Evolutionary conservation across 129 eudicot species (phyloP).

Genomic region (Lactuca sativa): DNA sequence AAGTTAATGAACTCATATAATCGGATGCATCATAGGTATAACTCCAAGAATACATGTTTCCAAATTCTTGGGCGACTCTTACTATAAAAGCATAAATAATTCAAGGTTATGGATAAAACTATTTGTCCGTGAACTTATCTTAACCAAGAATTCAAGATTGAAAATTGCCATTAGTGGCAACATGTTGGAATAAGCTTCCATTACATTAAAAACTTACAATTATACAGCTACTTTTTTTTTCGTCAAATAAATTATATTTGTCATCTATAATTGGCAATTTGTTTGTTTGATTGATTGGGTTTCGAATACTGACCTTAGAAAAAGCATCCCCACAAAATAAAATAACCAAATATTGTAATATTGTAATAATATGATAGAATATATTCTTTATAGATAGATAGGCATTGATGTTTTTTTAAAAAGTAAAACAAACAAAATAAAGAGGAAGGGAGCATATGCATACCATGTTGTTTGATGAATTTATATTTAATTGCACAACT

Average conservation of each 20-base stretch:
- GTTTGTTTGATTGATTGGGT: slow-evolving; percentile 29
- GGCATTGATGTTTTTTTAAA: slow-evolving; percentile 34
- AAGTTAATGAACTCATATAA: slow-evolving; percentile 24
- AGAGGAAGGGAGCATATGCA: slow-evolving; percentile 23
- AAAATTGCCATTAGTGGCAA: slow-evolving; percentile 4
- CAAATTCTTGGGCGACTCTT: neutral
- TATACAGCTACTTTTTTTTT: slow-evolving; percentile 4
- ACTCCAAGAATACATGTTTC: slow-evolving; percentile 15
- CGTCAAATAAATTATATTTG: slow-evolving; percentile 11
- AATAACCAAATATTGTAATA: slow-evolving; percentile 16
- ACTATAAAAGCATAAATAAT: slow-evolving; percentile 1
- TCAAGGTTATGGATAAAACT: slow-evolving; percentile 8
- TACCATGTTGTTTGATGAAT: slow-evolving; percentile 18
- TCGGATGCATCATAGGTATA: neutral
- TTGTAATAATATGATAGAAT: slow-evolving; percentile 24
- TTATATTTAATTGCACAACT: slow-evolving; percentile 12
- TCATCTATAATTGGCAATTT: slow-evolving; percentile 20
- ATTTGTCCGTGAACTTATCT: slow-evolving; percentile 9
- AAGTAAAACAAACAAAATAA: slow-evolving; percentile 28
- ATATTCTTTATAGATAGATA: slow-evolving; percentile 35
- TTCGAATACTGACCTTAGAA: slow-evolving; percentile 28
- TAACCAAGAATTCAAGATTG: neutral
- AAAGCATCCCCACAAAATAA: slow-evolving; percentile 12
- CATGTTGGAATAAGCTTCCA: neutral
- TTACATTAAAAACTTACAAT: slow-evolving; percentile 1